Conservation (phyloP, 495 filamentous ascomycete species). For the Daldinia vernicosa region DNA sequence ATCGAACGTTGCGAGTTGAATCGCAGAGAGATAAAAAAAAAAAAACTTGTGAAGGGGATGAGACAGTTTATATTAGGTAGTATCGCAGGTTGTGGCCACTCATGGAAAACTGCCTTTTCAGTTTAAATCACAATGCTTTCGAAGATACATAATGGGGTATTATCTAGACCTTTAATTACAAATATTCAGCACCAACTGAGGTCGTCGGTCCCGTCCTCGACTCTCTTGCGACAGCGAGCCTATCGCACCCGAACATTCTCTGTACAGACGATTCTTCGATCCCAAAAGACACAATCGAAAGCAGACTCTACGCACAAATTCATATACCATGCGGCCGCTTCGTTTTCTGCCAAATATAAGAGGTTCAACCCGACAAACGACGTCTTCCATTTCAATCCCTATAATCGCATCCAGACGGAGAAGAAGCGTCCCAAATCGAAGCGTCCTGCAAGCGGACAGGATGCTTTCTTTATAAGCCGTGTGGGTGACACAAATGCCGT, state of each 20-base stretch:
- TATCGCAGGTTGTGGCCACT: conserved; percentile 32
- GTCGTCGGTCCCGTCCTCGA: conserved; percentile 7
- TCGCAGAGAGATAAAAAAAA: conserved; percentile 3
- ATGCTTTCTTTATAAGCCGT: conserved; percentile 91
- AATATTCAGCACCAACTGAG: conserved; percentile 15
- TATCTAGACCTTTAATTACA: conserved; percentile 25
- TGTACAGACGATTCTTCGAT: conserved; percentile 28
- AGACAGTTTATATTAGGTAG: conserved; percentile 14
- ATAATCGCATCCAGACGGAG: conserved; percentile 63
- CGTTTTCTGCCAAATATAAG: conserved; percentile 80
- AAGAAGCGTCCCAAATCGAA: conserved; percentile 60
- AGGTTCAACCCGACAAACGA: conserved; percentile 75
- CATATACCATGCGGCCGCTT: conserved; percentile 71
- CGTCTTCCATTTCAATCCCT: conserved; percentile 79
- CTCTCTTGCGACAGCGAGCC: conserved; percentile 6
- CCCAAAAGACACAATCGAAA: conserved; percentile 18
- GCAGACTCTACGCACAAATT: conserved; percentile 52
- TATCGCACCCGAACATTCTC: conserved; percentile 33
- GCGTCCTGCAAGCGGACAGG: conserved; percentile 85
- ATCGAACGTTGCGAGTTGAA: neutral
- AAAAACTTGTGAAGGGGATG: conserved; percentile 16
- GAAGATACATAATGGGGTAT: conserved; percentile 39
- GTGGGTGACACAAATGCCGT: conserved; percentile 67
- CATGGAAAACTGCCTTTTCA: conserved; percentile 35
- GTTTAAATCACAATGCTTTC: conserved; percentile 38